A percentile compares a stretch with the other conserved stretches of the same genome.
phyloP scores from a whole-genome alignment of 1,284 basidiomycete species.

The Chiua sp. region DNA sequence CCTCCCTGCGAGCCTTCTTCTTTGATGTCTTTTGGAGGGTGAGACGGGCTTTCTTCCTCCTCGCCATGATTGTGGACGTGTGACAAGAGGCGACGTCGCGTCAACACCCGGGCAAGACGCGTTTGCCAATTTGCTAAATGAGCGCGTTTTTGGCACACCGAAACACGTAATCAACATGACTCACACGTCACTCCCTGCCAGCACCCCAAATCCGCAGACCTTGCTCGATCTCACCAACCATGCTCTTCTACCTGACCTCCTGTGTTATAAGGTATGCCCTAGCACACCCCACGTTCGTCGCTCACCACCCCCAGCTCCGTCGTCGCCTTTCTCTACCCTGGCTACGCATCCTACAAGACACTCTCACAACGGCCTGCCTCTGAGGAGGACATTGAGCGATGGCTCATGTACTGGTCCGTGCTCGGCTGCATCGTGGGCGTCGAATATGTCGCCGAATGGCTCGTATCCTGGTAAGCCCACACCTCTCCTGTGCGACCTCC shows the following conservation, averaged over 20 bases:
- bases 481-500: conserved; percentile 12
- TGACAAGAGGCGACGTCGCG: conserved; percentile 19
- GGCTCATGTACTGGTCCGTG: conserved; percentile 93
- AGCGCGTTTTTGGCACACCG: conserved; percentile 24
- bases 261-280: conserved; percentile 43
- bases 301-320: conserved; percentile 53
- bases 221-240: conserved; percentile 26
- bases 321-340: conserved; percentile 79
- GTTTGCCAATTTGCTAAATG: conserved; percentile 20
- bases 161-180: conserved; percentile 33
- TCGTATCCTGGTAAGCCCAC: conserved; percentile 72
- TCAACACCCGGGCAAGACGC: conserved; percentile 15
- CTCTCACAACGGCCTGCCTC: conserved; percentile 80
- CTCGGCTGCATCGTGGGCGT: conserved; percentile 76
- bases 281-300: background rate
- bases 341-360: conserved; percentile 87
- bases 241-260: conserved; percentile 60
- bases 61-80: conserved; percentile 25
- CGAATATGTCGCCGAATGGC: conserved; percentile 83
- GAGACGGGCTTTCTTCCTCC: conserved; percentile 22
- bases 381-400: conserved; percentile 80
- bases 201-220: background rate
- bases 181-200: background rate
- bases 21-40: conserved; percentile 22
- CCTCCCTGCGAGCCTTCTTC: background rate